Percentiles rank a stretch among this genome's conserved stretches.
These are phyloP conservation scores for Fusarium oligoseptatum DNA, from an alignment of 2,329 filamentous ascomycete genomes.

Conservation along the genomic window DNA sequence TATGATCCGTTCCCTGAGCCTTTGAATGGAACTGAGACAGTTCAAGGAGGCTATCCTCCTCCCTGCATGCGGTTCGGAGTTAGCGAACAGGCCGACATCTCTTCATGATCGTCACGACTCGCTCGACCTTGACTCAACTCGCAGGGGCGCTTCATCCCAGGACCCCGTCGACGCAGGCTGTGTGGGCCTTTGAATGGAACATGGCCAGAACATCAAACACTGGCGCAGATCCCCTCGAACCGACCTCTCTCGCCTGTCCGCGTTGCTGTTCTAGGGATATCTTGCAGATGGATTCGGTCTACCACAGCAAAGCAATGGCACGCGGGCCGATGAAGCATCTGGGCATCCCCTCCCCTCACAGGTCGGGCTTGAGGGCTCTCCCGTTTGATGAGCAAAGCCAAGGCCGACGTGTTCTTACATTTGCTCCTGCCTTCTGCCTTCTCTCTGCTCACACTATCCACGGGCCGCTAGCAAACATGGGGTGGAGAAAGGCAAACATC, in stretches of 20 bases:
- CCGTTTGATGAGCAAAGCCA: neutral
- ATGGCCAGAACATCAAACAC: neutral
- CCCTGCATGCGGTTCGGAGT: slow-evolving; percentile 26
- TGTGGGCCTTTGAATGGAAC: slow-evolving; percentile 27
- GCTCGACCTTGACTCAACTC: slow-evolving; percentile 14
- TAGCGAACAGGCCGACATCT: slow-evolving; percentile 20
- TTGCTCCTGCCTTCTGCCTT: slow-evolving; percentile 4
- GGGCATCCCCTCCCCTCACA: slow-evolving; percentile 6
- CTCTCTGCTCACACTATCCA: slow-evolving; percentile 5
- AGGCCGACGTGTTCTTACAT: slow-evolving; percentile 10
- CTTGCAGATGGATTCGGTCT: slow-evolving; percentile 9
- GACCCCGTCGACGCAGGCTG: slow-evolving; percentile 8
- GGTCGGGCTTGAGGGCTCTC: neutral
- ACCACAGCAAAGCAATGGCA: neutral
- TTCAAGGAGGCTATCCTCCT: slow-evolving; percentile 8
- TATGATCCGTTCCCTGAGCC: slow-evolving; percentile 3
- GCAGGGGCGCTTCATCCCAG: slow-evolving; percentile 29
- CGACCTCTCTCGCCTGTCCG: neutral
- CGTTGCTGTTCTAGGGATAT: slow-evolving; percentile 11
- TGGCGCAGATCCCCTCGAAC: slow-evolving; percentile 6
- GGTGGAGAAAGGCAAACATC: slow-evolving; percentile 15
- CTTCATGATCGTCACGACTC: slow-evolving; percentile 11
- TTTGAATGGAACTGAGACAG: neutral
- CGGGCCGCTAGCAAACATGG: slow-evolving; percentile 5
- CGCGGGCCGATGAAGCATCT: slow-evolving; percentile 1